A percentile compares a stretch with the other conserved stretches of the same genome.
These are phyloP conservation scores for Nymphaea thermarum DNA, from an alignment of 164 flowering plant species.

Conservation along the genomic window DNA sequence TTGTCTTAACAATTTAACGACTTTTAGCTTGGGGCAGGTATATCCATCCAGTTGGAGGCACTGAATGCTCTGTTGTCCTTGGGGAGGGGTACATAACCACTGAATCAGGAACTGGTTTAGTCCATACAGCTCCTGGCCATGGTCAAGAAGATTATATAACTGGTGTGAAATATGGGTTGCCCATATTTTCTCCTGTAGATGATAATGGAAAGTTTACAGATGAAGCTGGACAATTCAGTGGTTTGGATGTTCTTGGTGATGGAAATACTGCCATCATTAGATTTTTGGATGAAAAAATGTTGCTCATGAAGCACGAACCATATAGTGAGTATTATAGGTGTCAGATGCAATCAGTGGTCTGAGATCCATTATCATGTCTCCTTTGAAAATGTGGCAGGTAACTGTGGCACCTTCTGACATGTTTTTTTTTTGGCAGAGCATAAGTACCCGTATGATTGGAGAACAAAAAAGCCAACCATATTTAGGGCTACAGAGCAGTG, in stretches of 20 bases:
- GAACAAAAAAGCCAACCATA: conserved; percentile 97
- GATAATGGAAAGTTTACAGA: conserved; percentile 89
- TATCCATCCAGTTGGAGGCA: conserved; percentile 56
- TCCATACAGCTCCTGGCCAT: conserved; percentile 99
- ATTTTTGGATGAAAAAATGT: conserved; percentile 52
- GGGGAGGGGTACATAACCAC: conserved; percentile 97
- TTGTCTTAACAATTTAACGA: not conserved
- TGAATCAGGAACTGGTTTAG: conserved; percentile 95
- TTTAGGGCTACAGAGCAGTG: conserved; percentile 99
- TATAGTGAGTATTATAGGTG: conserved; percentile 47
- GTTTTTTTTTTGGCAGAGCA: conserved; percentile 35
- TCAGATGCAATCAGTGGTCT: not conserved
- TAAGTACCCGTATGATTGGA: conserved; percentile 99
- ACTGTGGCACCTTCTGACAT: too few relatives aligned
- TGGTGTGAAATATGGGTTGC: conserved; percentile 81
- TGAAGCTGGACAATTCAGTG: conserved; percentile 83
- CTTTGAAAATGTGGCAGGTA: not conserved
- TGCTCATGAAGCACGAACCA: conserved; percentile 75
- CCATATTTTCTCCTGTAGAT: conserved; percentile 82
- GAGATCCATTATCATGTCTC: not conserved
- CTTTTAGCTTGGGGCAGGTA: conserved; percentile 34
- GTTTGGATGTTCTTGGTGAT: conserved; percentile 90
- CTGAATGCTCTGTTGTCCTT: conserved; percentile 80
- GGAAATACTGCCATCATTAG: conserved; percentile 75
- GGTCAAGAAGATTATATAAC: conserved; percentile 90